These are phyloP conservation scores for Allium fistulosum DNA, from an alignment of 106 monocot genomes.

Conservation along the genomic window DNA sequence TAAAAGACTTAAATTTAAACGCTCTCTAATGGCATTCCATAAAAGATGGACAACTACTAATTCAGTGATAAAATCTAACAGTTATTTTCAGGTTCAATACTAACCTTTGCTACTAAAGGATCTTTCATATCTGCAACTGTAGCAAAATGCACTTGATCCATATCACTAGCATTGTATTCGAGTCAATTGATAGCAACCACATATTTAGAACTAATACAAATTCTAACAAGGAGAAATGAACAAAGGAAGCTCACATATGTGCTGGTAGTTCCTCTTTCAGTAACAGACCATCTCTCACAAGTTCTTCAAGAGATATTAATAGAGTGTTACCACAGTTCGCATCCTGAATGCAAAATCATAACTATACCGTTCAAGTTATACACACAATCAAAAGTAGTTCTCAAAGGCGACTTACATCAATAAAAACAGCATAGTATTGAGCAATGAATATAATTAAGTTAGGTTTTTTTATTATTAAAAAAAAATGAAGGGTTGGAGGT, in stretches of 20 bases:
- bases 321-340: constrained; percentile 98
- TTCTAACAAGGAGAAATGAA: constrained; percentile 5
- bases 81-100: background rate
- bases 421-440: too few species aligned
- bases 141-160: constrained; percentile 60
- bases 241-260: constrained; percentile 50
- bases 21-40: too few species aligned
- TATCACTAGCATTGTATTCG: constrained; percentile 29
- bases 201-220: background rate
- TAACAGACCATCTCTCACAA: constrained; percentile 88
- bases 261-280: constrained; percentile 71
- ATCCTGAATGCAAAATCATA: constrained; percentile 48
- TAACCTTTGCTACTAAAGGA: constrained; percentile 85
- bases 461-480: too few species aligned
- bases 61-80: background rate
- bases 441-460: too few species aligned
- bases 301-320: constrained; percentile 87
- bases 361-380: background rate
- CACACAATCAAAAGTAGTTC: background rate
- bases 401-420: too few species aligned
- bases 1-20: too few species aligned
- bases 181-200: background rate
- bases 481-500: too few species aligned
- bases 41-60: too few species aligned
- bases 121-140: constrained; percentile 72